A percentile compares a stretch with the other conserved stretches of the same genome.
These are phyloP conservation scores for Phycomyces nitens DNA, from an alignment of 192 early-diverging fungal genomes.

Conservation along the genomic window DNA sequence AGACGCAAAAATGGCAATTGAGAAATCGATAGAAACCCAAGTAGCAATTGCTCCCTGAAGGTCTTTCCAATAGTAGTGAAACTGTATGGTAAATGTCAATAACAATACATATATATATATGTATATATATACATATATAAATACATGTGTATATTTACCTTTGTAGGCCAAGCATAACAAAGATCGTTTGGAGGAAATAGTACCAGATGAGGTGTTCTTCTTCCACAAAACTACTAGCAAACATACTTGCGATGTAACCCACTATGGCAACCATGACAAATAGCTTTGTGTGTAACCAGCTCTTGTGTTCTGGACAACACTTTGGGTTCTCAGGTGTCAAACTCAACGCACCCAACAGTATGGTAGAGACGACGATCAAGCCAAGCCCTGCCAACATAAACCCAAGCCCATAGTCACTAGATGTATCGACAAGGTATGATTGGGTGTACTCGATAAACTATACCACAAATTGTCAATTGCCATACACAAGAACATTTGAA, in stretches of 20 bases:
- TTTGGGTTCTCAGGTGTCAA: neutral
- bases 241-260: constrained; percentile 52
- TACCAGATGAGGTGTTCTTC: constrained; percentile 77
- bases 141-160: constrained; percentile 36
- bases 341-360: neutral
- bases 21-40: neutral
- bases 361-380: neutral
- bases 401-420: constrained; percentile 28
- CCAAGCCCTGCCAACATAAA: constrained; percentile 22
- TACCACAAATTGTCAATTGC: too few species aligned
- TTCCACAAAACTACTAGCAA: constrained; percentile 70
- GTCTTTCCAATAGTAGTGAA: neutral
- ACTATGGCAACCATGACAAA: constrained; percentile 27
- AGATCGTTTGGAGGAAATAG: constrained; percentile 64
- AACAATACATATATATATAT: too few species aligned
- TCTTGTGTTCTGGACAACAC: neutral
- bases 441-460: constrained; percentile 31
- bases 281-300: neutral
- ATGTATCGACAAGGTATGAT: constrained; percentile 17
- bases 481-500: too few species aligned
- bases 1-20: constrained; percentile 42
- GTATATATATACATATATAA: neutral
- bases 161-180: constrained; percentile 37
- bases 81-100: constrained; percentile 2
- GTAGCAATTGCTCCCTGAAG: neutral